A percentile compares a stretch with the other conserved stretches of the same genome.
Evolutionary conservation across 164 flowering plant genomes (phyloP).

Genomic region (Kalanchoe fedtschenkoi): DNA sequence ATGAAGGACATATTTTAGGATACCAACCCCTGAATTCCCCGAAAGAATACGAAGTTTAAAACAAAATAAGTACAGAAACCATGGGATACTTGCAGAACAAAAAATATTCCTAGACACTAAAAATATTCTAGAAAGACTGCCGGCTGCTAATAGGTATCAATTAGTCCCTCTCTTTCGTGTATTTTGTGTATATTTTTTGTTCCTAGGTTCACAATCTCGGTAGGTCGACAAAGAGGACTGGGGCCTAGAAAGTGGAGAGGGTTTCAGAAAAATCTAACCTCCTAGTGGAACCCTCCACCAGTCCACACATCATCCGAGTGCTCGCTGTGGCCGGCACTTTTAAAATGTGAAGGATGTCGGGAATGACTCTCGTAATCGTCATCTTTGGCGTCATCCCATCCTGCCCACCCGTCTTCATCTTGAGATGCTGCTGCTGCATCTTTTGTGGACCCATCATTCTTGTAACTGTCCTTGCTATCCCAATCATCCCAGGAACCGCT

Average conservation of each 20-base stretch:
- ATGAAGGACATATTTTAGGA: no score
- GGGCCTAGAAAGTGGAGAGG: background rate
- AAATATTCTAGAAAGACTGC: no score
- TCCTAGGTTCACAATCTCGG: no score
- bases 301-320: background rate
- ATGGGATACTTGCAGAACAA: no score
- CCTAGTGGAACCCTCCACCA: background rate
- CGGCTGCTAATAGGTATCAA: no score
- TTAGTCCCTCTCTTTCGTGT: background rate
- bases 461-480: slow-evolving; percentile 38
- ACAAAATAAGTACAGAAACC: no score
- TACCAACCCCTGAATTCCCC: no score
- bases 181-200: background rate
- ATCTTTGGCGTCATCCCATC: slow-evolving; percentile 62
- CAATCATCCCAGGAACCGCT: slow-evolving; percentile 82
- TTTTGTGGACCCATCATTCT: slow-evolving; percentile 32
- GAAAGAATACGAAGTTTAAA: no score
- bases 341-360: background rate
- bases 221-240: background rate
- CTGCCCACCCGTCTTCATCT: background rate
- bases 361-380: slow-evolving; percentile 20
- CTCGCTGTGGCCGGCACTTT: background rate
- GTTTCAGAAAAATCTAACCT: background rate
- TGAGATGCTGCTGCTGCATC: slow-evolving; percentile 18
- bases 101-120: no score